Evolutionary conservation across 2,329 filamentous ascomycete species (phyloP).

Genomic region (Talaromyces rugulosus): DNA sequence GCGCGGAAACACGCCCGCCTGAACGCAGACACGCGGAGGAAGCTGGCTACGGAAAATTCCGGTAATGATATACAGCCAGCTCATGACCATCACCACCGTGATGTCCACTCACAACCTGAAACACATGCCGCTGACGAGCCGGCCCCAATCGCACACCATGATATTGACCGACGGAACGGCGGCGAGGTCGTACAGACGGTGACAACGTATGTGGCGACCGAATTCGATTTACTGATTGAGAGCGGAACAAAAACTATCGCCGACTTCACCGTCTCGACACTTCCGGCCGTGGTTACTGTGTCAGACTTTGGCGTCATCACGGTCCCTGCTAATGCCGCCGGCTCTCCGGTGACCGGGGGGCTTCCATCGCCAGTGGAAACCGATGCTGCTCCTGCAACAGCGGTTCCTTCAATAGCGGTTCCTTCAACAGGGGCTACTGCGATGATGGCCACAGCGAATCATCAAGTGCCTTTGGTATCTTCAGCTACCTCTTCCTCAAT

Average conservation of each 20-base stretch:
- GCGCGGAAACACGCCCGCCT: conserved; percentile 5
- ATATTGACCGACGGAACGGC: conserved; percentile 1
- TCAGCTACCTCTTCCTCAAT: conserved; percentile 2
- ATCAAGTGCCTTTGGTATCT: neutral
- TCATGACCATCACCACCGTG: neutral
- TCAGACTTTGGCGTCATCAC: conserved; percentile 18
- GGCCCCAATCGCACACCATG: neutral
- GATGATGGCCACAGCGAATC: neutral
- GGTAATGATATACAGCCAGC: neutral
- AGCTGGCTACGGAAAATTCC: neutral
- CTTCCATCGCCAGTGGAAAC: neutral
- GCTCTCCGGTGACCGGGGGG: conserved; percentile 11
- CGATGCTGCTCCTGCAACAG: neutral
- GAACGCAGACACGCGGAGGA: conserved; percentile 6
- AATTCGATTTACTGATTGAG: conserved; percentile 19
- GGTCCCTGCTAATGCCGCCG: conserved; percentile 17
- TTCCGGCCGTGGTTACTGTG: conserved; percentile 22
- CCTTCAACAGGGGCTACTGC: neutral
- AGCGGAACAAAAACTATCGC: conserved; percentile 18
- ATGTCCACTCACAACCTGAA: neutral
- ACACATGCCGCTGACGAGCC: neutral
- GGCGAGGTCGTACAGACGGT: conserved; percentile 11
- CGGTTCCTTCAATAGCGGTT: neutral
- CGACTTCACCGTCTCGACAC: conserved; percentile 19
- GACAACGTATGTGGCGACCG: conserved; percentile 18